Evolutionary conservation across 345 rosid genomes (phyloP).

Genomic region (Carallia pectinifolia): DNA sequence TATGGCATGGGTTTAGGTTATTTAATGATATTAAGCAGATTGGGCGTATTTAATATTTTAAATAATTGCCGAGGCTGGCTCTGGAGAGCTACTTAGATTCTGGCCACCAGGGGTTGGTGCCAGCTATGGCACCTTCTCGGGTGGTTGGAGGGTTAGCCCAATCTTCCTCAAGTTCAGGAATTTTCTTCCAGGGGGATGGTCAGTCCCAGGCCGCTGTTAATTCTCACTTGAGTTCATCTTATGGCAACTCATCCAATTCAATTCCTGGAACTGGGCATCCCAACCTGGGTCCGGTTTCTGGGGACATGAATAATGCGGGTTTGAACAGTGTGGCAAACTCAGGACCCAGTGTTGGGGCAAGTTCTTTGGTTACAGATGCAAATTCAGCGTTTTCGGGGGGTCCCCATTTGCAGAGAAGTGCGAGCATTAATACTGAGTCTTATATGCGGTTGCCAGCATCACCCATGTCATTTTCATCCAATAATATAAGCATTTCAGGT

Average conservation of each 20-base stretch:
- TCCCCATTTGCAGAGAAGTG: slow-evolving; percentile 3
- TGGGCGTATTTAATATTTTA: slow-evolving; percentile 27
- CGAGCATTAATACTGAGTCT: neutral
- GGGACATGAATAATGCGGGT: neutral
- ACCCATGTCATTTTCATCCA: neutral
- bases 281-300: neutral
- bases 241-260: slow-evolving; percentile 76
- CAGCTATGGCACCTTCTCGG: slow-evolving; percentile 71
- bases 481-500: slow-evolving; percentile 9
- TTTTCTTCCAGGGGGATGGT: slow-evolving; percentile 95
- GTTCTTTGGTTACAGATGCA: neutral
- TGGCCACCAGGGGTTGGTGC: slow-evolving; percentile 51
- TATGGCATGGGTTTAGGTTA: slow-evolving; percentile 20
- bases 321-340: slow-evolving; percentile 1
- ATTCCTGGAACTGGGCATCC: slow-evolving; percentile 57
- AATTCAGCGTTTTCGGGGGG: neutral
- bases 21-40: slow-evolving; percentile 26
- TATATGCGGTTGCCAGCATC: slow-evolving; percentile 1
- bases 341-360: slow-evolving; percentile 6
- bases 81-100: slow-evolving; percentile 72
- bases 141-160: slow-evolving; percentile 81
- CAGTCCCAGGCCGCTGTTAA: slow-evolving; percentile 83
- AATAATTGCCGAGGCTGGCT: slow-evolving; percentile 51
- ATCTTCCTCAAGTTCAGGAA: slow-evolving; percentile 92
- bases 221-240: slow-evolving; percentile 80